Percentiles rank a stretch among this genome's conserved stretches.
Evolutionary conservation across 768 basidiomycete genomes (phyloP).

Genomic region (Pulveroboletus sp.): DNA sequence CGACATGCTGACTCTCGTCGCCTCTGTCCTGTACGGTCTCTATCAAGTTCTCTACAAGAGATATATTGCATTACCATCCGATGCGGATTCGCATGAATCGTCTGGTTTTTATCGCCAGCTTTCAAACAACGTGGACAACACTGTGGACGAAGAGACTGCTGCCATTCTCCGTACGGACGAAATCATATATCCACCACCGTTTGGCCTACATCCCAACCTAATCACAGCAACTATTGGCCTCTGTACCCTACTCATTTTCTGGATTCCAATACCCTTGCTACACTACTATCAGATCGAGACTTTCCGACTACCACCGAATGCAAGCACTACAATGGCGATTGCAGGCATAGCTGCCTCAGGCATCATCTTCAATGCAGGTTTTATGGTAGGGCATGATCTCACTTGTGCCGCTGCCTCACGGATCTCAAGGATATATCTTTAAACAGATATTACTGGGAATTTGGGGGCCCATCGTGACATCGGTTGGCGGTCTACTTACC

Average conservation of each 20-base stretch:
- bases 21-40: slow-evolving; percentile 68
- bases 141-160: slow-evolving; percentile 18
- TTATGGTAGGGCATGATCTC: slow-evolving; percentile 58
- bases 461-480: slow-evolving; percentile 86
- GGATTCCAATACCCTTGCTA: slow-evolving; percentile 76
- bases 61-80: slow-evolving; percentile 68
- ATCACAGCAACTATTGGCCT: slow-evolving; percentile 80
- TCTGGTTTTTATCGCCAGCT: slow-evolving; percentile 43
- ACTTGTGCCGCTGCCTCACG: background rate
- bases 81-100: slow-evolving; percentile 48
- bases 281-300: slow-evolving; percentile 62
- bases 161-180: slow-evolving; percentile 25
- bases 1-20: slow-evolving; percentile 69
- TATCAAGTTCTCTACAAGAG: slow-evolving; percentile 88
- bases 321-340: slow-evolving; percentile 48
- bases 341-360: slow-evolving; percentile 69
- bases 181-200: slow-evolving; percentile 60
- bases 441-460: slow-evolving; percentile 72
- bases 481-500: slow-evolving; percentile 91
- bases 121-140: slow-evolving; percentile 35
- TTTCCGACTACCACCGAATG: slow-evolving; percentile 62
- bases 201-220: slow-evolving; percentile 83
- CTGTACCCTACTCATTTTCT: slow-evolving; percentile 67
- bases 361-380: slow-evolving; percentile 77
- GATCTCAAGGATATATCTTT: slow-evolving; percentile 3